phyloP scores from a whole-genome alignment of 1,284 basidiomycete species.

The Tilletia walkeri region DNA sequence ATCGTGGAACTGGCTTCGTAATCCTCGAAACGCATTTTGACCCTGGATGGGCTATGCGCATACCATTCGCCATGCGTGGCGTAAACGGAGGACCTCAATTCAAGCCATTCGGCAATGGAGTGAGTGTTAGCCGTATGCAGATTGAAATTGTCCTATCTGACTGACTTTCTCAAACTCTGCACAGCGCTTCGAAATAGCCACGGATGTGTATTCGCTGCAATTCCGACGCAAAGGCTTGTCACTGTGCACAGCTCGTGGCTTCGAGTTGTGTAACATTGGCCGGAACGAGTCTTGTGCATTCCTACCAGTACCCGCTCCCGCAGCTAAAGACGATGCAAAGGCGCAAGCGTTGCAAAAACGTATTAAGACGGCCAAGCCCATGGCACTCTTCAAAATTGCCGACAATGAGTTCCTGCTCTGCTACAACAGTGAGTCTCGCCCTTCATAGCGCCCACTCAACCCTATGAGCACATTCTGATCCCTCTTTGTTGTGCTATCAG shows the following conservation, averaged over 20 bases:
- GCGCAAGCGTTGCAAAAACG: conserved; percentile 72
- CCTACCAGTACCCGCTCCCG: conserved; percentile 68
- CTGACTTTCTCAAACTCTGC: conserved; percentile 20
- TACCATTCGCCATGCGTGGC: conserved; percentile 65
- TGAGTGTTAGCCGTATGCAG: neutral
- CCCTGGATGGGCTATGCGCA: neutral
- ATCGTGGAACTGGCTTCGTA: conserved; percentile 75
- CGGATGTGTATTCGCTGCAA: conserved; percentile 80
- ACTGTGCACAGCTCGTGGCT: conserved; percentile 86
- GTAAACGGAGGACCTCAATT: conserved; percentile 65
- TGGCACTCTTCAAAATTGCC: conserved; percentile 84
- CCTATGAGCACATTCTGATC: neutral
- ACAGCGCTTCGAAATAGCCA: conserved; percentile 84
- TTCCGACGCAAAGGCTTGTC: conserved; percentile 89
- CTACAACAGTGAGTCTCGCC: conserved; percentile 66
- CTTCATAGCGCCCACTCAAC: neutral
- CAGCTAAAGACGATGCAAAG: conserved; percentile 71
- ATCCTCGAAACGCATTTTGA: conserved; percentile 66
- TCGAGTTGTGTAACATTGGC: conserved; percentile 82
- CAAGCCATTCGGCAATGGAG: conserved; percentile 2
- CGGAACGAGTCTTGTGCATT: conserved; percentile 55
- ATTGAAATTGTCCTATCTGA: conserved; percentile 21
- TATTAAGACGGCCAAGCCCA: conserved; percentile 72
- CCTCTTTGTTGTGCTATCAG: conserved; percentile 47
- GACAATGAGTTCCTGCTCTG: conserved; percentile 83